These are phyloP conservation scores for Acanthamoeba castellanii DNA, from an alignment of 208 protist species.

Conservation along the genomic window DNA sequence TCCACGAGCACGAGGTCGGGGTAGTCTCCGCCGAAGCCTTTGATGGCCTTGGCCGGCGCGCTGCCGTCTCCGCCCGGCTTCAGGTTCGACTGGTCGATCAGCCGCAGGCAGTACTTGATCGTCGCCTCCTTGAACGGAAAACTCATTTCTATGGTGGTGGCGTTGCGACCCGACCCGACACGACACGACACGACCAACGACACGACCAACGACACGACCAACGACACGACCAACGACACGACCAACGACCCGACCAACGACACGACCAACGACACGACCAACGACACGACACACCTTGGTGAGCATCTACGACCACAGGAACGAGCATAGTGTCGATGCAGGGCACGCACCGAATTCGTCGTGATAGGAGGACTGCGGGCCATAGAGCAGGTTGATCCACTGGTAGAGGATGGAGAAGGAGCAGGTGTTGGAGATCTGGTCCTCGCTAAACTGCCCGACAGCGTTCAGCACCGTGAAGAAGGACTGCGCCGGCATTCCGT, in stretches of 20 bases:
- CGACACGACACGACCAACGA: slow-evolving; percentile 24
- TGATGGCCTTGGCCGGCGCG: not conserved
- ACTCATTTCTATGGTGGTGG: slow-evolving; percentile 36
- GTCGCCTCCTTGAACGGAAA: slow-evolving; percentile 73
- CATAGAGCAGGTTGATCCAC: slow-evolving; percentile 79
- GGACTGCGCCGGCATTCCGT: slow-evolving; percentile 77
- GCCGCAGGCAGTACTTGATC: slow-evolving; percentile 79
- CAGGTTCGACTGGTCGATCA: slow-evolving; percentile 80
- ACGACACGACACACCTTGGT: too few relatives aligned
- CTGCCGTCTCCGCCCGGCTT: slow-evolving; percentile 55
- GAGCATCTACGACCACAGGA: too few relatives aligned
- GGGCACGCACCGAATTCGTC: slow-evolving; percentile 6
- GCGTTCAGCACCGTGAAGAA: slow-evolving; percentile 84
- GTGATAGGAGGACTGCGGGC: not conserved
- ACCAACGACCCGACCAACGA: not conserved
- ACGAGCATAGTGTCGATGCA: not conserved
- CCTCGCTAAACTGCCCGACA: slow-evolving; percentile 74
- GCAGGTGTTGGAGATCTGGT: slow-evolving; percentile 81
- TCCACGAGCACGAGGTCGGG: slow-evolving; percentile 76
- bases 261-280: not conserved
- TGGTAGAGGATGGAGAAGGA: slow-evolving; percentile 78
- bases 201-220: too few relatives aligned
- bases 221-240: not conserved
- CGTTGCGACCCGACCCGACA: not conserved
- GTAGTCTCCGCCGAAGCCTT: not conserved